These are phyloP conservation scores for Pyricularia pennisetigena DNA, from an alignment of 2,329 filamentous ascomycete species.

Conservation along the genomic window DNA sequence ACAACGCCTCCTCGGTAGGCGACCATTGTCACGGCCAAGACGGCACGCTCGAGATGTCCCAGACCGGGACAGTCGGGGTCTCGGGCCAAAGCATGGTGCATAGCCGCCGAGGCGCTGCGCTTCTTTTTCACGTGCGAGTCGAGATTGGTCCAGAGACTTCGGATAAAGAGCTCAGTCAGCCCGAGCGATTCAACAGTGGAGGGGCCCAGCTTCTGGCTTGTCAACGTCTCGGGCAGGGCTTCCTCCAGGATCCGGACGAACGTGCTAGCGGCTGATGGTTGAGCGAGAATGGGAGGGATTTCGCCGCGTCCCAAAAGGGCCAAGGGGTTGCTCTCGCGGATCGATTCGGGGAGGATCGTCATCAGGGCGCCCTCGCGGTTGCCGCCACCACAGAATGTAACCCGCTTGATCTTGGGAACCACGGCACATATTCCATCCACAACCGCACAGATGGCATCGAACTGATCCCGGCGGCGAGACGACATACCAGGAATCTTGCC, in stretches of 20 bases:
- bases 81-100: slow-evolving; percentile 64
- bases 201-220: background rate
- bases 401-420: slow-evolving; percentile 60
- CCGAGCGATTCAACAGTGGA: slow-evolving; percentile 30
- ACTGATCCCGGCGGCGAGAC: slow-evolving; percentile 66
- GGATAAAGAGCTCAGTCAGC: slow-evolving; percentile 33
- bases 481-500: slow-evolving; percentile 69
- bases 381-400: slow-evolving; percentile 76
- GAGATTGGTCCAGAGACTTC: slow-evolving; percentile 35
- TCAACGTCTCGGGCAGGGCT: slow-evolving; percentile 22
- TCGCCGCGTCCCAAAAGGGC: slow-evolving; percentile 19
- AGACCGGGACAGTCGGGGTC: slow-evolving; percentile 62
- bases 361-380: slow-evolving; percentile 79
- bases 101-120: slow-evolving; percentile 53
- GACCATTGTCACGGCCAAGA: slow-evolving; percentile 62
- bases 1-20: slow-evolving; percentile 63
- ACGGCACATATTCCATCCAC: slow-evolving; percentile 64
- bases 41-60: slow-evolving; percentile 59
- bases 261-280: background rate
- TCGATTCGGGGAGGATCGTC: slow-evolving; percentile 49
- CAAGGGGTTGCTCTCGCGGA: slow-evolving; percentile 59
- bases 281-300: background rate
- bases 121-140: slow-evolving; percentile 36
- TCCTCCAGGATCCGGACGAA: slow-evolving; percentile 7
- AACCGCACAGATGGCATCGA: slow-evolving; percentile 73